Base-by-base conservation (phyloP, 2,329 filamentous ascomycete genomes). In the Lachnellula hyalina region DNA sequence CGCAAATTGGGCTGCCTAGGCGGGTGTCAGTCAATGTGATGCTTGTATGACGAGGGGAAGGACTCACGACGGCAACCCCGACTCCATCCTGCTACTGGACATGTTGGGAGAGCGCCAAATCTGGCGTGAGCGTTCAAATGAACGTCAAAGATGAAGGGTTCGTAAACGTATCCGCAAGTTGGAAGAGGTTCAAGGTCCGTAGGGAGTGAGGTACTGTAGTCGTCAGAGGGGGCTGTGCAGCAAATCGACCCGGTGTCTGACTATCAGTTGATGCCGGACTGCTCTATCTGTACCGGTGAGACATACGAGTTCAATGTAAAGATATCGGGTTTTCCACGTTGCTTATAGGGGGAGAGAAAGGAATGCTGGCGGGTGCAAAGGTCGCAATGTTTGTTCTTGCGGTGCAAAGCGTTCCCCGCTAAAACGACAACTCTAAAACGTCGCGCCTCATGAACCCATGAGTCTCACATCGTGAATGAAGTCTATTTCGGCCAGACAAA, bases 1-100 rank as follows among this genome's bases (percentile, higher is more conserved):
- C 93, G 86, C 70, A 97, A 79, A 76, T 96, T 97, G 69, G 90
- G 84, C 76, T 87, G 84, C 73, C 87, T 90, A 46, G 52, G 65
- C 57, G 57, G 51, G 50, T 47, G 64, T 65, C 63, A 66, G 65
- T 62, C 41, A 36, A 50, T 45, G 42, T 57, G 50, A 47, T 60
- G 36, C 41, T 35, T 41, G 28, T 35, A 61, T 47, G 56, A 54
- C 21, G 49, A 44, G 49, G 38, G 59, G 53, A 56, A 47, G 44
- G 45, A 82, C 83, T 75, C 75, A 86, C 84, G 78, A 74, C 67
- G 83, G 80, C 67, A 84, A 75, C 73, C 82, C 83, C 61, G 81
- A 77, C 70, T 85, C 82, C 73, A 79, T 78, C 64, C 77, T 75
- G 57, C 68, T 68, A 52, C 69, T 71, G 67, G 72, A 73, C 75